These are phyloP conservation scores for Wickerhamomyces bovis DNA, from an alignment of 805 yeast genomes.

Conservation along the genomic window DNA sequence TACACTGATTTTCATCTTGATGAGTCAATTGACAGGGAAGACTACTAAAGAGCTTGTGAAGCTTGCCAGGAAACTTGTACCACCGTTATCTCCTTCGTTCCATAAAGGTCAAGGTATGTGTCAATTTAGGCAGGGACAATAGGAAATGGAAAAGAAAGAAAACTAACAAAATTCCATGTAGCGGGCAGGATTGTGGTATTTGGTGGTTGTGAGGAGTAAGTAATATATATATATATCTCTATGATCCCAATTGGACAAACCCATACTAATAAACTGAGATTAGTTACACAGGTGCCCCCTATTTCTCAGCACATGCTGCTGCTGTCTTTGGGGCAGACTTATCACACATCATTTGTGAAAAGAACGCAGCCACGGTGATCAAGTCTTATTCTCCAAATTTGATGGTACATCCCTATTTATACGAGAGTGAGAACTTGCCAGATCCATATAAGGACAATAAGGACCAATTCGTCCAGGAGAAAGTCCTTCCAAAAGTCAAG, in stretches of 20 bases:
- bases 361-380: slow-evolving; percentile 69
- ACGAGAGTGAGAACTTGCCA: slow-evolving; percentile 32
- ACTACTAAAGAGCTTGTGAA: slow-evolving; percentile 35
- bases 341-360: slow-evolving; percentile 85
- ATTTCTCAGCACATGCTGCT: slow-evolving; percentile 79
- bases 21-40: slow-evolving; percentile 12
- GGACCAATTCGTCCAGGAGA: slow-evolving; percentile 30
- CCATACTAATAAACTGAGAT: slow-evolving; percentile 4
- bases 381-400: slow-evolving; percentile 87
- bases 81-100: slow-evolving; percentile 65
- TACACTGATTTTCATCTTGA: no score
- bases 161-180: slow-evolving; percentile 1
- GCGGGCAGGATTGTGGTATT: slow-evolving; percentile 80
- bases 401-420: slow-evolving; percentile 92
- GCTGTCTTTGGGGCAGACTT: slow-evolving; percentile 84
- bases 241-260: not conserved
- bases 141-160: not conserved
- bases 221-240: slow-evolving; percentile 2
- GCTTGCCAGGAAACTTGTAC: slow-evolving; percentile 53
- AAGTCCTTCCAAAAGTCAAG: slow-evolving; percentile 50
- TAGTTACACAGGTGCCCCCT: slow-evolving; percentile 93
- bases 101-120: slow-evolving; percentile 77
- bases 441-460: slow-evolving; percentile 7
- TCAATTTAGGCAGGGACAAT: not conserved
- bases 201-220: slow-evolving; percentile 86